A percentile compares a stretch with the other conserved stretches of the same genome.
phyloP scores from a whole-genome alignment of 2,329 filamentous ascomycete genomes.

The Colletotrichum lentis region DNA sequence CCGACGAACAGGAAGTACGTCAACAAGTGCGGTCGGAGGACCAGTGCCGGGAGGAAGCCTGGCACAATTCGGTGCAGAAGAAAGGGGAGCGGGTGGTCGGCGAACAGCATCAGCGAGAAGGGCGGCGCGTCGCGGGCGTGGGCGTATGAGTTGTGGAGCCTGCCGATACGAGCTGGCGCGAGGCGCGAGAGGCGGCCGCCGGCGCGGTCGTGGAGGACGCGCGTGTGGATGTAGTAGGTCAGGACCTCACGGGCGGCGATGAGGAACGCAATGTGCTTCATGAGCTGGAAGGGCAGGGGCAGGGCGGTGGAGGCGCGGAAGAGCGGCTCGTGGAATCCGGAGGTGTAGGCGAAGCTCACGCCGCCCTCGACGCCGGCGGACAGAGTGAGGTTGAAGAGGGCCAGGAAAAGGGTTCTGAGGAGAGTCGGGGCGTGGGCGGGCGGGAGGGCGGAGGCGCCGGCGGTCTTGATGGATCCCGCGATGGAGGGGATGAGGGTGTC shows the following conservation, averaged over 20 bases:
- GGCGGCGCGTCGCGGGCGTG: slow-evolving; percentile 65
- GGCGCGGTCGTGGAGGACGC: slow-evolving; percentile 66
- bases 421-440: slow-evolving; percentile 48
- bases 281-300: slow-evolving; percentile 62
- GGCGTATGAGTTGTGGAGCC: slow-evolving; percentile 55
- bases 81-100: slow-evolving; percentile 73
- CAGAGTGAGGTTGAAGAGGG: slow-evolving; percentile 56
- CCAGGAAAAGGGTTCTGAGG: slow-evolving; percentile 51
- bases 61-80: slow-evolving; percentile 71
- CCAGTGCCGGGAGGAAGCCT: slow-evolving; percentile 69
- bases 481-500: slow-evolving; percentile 76
- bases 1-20: slow-evolving; percentile 73
- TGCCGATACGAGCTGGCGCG: slow-evolving; percentile 47
- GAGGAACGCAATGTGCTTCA: slow-evolving; percentile 58
- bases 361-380: slow-evolving; percentile 55
- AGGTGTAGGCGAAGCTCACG: slow-evolving; percentile 50
- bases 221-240: slow-evolving; percentile 78
- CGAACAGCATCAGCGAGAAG: slow-evolving; percentile 69
- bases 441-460: slow-evolving; percentile 61
- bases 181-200: background rate
- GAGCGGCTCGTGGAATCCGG: slow-evolving; percentile 49
- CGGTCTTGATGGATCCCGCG: slow-evolving; percentile 73
- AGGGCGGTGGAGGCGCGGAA: slow-evolving; percentile 60
- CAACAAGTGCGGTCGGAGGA: slow-evolving; percentile 75
- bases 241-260: slow-evolving; percentile 63